These are phyloP conservation scores for Penicillium sp. DNA, from an alignment of 2,329 filamentous ascomycete genomes.

Conservation along the genomic window DNA sequence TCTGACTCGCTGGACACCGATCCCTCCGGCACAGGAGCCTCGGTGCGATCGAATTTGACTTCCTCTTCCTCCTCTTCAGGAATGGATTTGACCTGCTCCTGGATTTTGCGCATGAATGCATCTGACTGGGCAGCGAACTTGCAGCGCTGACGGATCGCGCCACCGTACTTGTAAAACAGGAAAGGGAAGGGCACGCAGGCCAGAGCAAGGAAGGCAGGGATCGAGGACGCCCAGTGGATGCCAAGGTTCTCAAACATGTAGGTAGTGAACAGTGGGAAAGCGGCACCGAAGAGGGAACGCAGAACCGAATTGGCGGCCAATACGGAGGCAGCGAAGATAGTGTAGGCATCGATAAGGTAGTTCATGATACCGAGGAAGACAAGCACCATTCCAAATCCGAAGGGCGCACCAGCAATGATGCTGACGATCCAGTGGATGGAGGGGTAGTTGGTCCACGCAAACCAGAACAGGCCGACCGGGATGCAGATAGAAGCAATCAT, in stretches of 20 bases:
- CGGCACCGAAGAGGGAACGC: constrained; percentile 27
- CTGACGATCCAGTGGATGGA: constrained; percentile 25
- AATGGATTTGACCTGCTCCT: constrained; percentile 22
- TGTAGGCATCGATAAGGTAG: constrained; percentile 29
- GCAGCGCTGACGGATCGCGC: constrained; percentile 22
- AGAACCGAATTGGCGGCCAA: constrained; percentile 26
- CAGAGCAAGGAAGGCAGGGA: constrained; percentile 26
- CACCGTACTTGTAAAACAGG: constrained; percentile 29
- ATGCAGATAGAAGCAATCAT: constrained; percentile 28
- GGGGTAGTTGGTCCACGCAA: constrained; percentile 33
- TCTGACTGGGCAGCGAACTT: constrained; percentile 31
- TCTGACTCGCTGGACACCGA: constrained; percentile 27
- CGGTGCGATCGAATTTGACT: constrained; percentile 32
- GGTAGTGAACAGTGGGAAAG: constrained; percentile 28
- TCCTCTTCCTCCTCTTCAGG: constrained; percentile 19
- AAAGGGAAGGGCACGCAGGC: constrained; percentile 28
- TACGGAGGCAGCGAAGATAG: constrained; percentile 27
- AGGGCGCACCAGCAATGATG: constrained; percentile 25
- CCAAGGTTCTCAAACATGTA: constrained; percentile 27
- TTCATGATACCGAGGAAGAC: constrained; percentile 28
- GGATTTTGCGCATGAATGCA: constrained; percentile 38
- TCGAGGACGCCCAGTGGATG: constrained; percentile 27
- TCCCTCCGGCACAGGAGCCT: constrained; percentile 28
- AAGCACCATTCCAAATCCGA: constrained; percentile 27
- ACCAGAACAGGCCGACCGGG: constrained; percentile 32